A percentile compares a stretch with the other conserved stretches of the same genome.
Evolutionary conservation across 176 grass and related monocot genomes (phyloP).

Genomic region (Cenchrus purpureus): DNA sequence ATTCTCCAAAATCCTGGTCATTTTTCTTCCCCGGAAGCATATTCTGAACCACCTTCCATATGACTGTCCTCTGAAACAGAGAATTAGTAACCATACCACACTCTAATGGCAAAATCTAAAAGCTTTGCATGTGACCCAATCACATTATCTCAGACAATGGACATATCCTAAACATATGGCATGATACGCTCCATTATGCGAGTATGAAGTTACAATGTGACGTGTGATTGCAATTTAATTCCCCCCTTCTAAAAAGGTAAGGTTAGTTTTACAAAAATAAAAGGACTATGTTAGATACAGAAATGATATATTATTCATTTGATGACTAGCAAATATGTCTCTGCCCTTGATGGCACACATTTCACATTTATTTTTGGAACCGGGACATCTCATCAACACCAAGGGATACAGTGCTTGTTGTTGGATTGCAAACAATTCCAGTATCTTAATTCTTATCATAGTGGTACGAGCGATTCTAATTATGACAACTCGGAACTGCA

Average conservation of each 20-base stretch:
- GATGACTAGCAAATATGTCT: background rate
- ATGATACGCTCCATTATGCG: background rate
- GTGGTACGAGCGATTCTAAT: background rate
- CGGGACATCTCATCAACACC: background rate
- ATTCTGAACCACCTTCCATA: conserved; percentile 77
- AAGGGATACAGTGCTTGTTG: background rate
- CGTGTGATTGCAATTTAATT: background rate
- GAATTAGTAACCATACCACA: conserved; percentile 56
- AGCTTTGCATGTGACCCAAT: background rate
- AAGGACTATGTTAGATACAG: background rate
- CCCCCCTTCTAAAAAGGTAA: background rate
- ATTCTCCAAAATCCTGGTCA: conserved; percentile 26
- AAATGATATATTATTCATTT: background rate
- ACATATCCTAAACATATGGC: background rate
- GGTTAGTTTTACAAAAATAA: background rate
- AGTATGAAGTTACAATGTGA: background rate
- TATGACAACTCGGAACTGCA: background rate
- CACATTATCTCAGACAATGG: background rate
- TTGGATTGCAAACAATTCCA: background rate
- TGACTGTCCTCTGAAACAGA: conserved; percentile 83
- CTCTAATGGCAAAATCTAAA: background rate
- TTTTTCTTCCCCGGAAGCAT: conserved; percentile 66
- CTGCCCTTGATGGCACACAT: background rate
- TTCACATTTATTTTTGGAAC: background rate
- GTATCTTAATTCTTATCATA: background rate